phyloP scores from a whole-genome alignment of 305 asterid species.

The Fraxinus ornus region DNA sequence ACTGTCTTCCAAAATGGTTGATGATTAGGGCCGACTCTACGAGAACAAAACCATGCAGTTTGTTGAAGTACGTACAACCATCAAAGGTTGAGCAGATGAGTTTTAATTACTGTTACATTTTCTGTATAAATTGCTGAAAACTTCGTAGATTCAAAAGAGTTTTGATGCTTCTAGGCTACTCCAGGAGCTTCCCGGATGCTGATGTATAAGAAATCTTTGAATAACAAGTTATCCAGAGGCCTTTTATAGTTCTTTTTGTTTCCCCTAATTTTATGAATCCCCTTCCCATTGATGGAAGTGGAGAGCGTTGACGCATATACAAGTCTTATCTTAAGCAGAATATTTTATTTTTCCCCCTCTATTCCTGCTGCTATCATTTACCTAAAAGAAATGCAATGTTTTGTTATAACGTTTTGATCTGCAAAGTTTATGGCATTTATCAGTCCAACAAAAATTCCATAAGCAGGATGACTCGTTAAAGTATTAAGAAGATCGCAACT shows the following conservation, averaged over 20 bases:
- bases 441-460: not conserved
- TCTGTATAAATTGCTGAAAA: not conserved
- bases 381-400: not conserved
- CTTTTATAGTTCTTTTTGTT: not conserved
- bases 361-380: not conserved
- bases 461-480: not conserved
- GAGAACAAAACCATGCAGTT: slow-evolving; percentile 12
- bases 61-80: slow-evolving; percentile 26
- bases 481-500: not conserved
- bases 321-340: not conserved
- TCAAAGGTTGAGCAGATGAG: slow-evolving; percentile 10
- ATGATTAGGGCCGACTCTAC: not conserved
- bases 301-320: not conserved
- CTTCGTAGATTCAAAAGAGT: not conserved
- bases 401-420: not conserved
- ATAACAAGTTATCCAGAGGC: not conserved
- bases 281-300: not conserved
- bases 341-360: not conserved
- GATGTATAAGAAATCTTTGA: not conserved
- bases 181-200: not conserved
- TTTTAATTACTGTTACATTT: not conserved
- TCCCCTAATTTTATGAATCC: not conserved
- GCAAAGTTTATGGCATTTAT: not conserved
- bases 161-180: not conserved
- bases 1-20: slow-evolving; percentile 5